Conservation (phyloP, 768 basidiomycete species). For the Mrakia frigida region DNA sequence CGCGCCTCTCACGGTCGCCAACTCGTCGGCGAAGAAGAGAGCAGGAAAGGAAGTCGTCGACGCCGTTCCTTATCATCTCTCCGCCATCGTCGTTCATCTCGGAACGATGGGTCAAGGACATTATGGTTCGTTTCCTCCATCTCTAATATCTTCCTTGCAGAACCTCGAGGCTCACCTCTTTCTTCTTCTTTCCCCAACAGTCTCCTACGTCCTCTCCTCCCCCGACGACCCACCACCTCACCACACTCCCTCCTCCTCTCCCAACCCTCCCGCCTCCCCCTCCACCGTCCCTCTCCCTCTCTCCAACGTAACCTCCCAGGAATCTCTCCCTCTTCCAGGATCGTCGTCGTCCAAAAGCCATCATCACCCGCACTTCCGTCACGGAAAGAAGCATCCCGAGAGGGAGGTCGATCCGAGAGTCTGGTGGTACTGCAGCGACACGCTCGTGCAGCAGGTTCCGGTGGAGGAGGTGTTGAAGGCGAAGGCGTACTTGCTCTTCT, state of each 20-base stretch:
- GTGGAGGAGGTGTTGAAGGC: slow-evolving; percentile 84
- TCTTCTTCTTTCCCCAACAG: slow-evolving; percentile 11
- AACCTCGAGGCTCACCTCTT: neutral
- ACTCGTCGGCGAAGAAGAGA: slow-evolving; percentile 36
- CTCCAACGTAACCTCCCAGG: neutral
- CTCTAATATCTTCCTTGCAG: neutral
- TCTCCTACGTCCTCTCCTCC: slow-evolving; percentile 34
- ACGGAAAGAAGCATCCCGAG: neutral
- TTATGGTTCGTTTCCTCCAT: slow-evolving; percentile 62
- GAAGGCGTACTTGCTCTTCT: slow-evolving; percentile 92
- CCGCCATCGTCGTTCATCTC: slow-evolving; percentile 75
- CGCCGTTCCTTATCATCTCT: slow-evolving; percentile 43
- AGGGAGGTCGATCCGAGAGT: slow-evolving; percentile 49
- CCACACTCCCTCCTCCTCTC: slow-evolving; percentile 27
- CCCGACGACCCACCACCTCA: slow-evolving; percentile 23
- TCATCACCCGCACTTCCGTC: neutral
- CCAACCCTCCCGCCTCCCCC: slow-evolving; percentile 19
- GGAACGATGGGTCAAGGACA: slow-evolving; percentile 88
- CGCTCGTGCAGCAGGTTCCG: slow-evolving; percentile 68
- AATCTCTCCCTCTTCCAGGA: neutral
- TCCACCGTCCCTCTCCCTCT: neutral
- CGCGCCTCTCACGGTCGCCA: slow-evolving; percentile 38
- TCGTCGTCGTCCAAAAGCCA: neutral
- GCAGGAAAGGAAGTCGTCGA: slow-evolving; percentile 38
- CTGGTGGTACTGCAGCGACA: slow-evolving; percentile 93